phyloP scores from a whole-genome alignment of 192 early-diverging fungal species.

The Coemansia sp. region DNA sequence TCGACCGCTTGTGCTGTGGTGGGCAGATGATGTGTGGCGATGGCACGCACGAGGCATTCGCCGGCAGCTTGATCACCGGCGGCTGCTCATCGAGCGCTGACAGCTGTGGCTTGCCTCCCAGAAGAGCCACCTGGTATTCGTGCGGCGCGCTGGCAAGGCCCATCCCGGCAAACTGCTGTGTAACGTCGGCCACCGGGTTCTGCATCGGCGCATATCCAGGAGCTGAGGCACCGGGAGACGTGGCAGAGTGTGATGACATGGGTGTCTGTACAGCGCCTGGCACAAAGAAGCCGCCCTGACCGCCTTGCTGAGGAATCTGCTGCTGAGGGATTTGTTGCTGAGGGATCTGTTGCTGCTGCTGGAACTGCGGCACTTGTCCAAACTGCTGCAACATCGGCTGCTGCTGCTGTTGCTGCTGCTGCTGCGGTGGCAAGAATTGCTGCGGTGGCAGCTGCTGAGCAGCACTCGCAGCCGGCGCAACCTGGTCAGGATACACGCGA shows the following conservation, averaged over 20 bases:
- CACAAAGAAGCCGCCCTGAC: conserved; percentile 40
- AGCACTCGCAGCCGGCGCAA: neutral
- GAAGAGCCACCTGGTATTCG: conserved; percentile 28
- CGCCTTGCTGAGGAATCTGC: conserved; percentile 7
- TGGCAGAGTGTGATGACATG: conserved; percentile 5
- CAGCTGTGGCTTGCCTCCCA: conserved; percentile 41
- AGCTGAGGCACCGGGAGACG: neutral
- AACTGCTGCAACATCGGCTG: conserved; percentile 14
- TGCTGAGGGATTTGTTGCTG: conserved; percentile 8
- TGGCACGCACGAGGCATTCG: conserved; percentile 31
- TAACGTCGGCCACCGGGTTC: conserved; percentile 19
- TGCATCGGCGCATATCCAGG: conserved; percentile 7
- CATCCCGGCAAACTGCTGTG: conserved; percentile 48
- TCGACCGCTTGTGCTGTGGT: conserved; percentile 81
- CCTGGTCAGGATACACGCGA: conserved; percentile 4
- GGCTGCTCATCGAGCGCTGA: conserved; percentile 35
- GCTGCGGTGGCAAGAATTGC: conserved; percentile 5
- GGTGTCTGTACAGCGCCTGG: conserved; percentile 30
- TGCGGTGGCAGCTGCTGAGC: conserved; percentile 9
- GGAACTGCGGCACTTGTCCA: neutral
- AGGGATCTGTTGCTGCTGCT: neutral
- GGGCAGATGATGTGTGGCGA: conserved; percentile 61
- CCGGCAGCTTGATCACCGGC: conserved; percentile 40
- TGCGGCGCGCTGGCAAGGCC: conserved; percentile 22
- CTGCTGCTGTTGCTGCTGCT: conserved; percentile 13